A percentile compares a stretch with the other conserved stretches of the same genome.
Evolutionary conservation across 2,329 filamentous ascomycete genomes (phyloP).

Genomic region (Aureobasidium leucospermi): DNA sequence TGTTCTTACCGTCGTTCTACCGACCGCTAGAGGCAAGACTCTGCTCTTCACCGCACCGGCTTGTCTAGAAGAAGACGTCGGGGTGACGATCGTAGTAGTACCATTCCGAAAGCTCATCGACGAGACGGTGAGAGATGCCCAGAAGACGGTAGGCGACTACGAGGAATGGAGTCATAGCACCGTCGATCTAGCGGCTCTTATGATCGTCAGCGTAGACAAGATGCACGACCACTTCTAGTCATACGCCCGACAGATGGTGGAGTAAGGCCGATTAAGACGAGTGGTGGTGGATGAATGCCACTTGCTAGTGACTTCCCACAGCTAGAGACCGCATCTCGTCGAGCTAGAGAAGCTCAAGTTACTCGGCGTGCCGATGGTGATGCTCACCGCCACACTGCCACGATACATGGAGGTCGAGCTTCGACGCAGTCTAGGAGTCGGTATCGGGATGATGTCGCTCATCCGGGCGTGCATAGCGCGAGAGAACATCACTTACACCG

Average conservation of each 20-base stretch:
- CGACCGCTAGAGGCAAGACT: constrained; percentile 19
- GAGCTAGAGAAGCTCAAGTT: constrained; percentile 16
- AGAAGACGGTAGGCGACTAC: background rate
- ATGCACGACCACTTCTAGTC: constrained; percentile 12
- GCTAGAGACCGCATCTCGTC: constrained; percentile 13
- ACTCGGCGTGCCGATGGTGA: constrained; percentile 11
- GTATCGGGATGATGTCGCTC: constrained; percentile 7
- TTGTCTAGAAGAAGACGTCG: constrained; percentile 8
- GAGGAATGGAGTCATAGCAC: background rate
- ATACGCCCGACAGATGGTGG: constrained; percentile 9
- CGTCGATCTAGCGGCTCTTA: constrained; percentile 7
- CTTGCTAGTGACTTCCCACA: constrained; percentile 14
- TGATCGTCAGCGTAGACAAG: constrained; percentile 17
- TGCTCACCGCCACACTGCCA: background rate
- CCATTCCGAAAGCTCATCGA: background rate
- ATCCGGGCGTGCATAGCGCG: constrained; percentile 15
- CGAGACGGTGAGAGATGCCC: background rate
- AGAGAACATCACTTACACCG: constrained; percentile 9
- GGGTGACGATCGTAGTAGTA: constrained; percentile 16
- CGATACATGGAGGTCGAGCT: background rate
- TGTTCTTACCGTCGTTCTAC: constrained; percentile 15
- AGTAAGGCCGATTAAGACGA: constrained; percentile 14
- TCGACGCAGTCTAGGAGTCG: background rate
- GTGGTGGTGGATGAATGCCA: constrained; percentile 18
- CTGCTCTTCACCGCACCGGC: constrained; percentile 18